phyloP scores from a whole-genome alignment of 2,329 filamentous ascomycete species.

The Pseudocercospora crystallina region DNA sequence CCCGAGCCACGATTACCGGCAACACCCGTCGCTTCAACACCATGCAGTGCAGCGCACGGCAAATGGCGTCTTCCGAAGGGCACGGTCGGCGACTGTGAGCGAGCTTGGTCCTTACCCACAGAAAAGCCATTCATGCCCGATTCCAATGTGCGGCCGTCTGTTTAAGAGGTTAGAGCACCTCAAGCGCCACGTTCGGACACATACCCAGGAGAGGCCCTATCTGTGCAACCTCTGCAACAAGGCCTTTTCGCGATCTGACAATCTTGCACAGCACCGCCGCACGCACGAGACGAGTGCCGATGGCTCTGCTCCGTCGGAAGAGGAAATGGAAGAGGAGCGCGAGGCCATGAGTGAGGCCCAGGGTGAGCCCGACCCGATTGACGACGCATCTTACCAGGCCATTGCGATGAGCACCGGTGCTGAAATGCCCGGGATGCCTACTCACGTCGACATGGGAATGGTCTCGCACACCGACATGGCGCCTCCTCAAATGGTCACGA shows the following conservation, averaged over 20 bases:
- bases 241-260: slow-evolving; percentile 97
- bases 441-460: slow-evolving; percentile 36
- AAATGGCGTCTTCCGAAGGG: slow-evolving; percentile 79
- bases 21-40: slow-evolving; percentile 54
- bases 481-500: slow-evolving; percentile 44
- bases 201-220: slow-evolving; percentile 98
- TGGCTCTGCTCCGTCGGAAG: slow-evolving; percentile 67
- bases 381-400: slow-evolving; percentile 27
- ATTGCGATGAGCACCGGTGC: slow-evolving; percentile 30
- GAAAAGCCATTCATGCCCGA: slow-evolving; percentile 99
- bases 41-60: slow-evolving; percentile 60
- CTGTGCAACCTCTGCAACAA: slow-evolving; percentile 98
- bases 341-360: slow-evolving; percentile 79
- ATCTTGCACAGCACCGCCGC: slow-evolving; percentile 85
- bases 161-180: slow-evolving; percentile 99
- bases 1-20: slow-evolving; percentile 31
- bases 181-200: slow-evolving; percentile 98
- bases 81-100: slow-evolving; percentile 92
- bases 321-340: slow-evolving; percentile 85
- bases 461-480: slow-evolving; percentile 40
- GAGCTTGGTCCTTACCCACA: slow-evolving; percentile 94
- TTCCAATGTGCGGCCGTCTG: slow-evolving; percentile 91
- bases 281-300: slow-evolving; percentile 78
- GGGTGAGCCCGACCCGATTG: slow-evolving; percentile 53
- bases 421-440: slow-evolving; percentile 36